Base-by-base conservation (phyloP, 2,329 filamentous ascomycete genomes). In the Ustulina deusta region DNA sequence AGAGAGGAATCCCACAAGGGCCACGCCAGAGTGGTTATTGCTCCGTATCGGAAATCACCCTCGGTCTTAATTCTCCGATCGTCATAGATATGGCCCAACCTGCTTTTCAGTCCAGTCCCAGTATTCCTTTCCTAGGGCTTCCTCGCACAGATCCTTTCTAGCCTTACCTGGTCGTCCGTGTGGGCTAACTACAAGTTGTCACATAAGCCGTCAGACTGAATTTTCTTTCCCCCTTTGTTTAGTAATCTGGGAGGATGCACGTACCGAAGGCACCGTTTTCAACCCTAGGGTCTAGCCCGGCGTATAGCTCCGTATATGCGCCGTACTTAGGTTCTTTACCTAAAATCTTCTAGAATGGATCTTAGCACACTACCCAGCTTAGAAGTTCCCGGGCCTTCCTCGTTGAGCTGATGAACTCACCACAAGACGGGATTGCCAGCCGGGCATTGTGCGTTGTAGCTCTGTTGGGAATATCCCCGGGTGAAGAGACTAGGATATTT, bases 41-140 rank as follows among this genome's bases (percentile, higher is more conserved):
- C n/a, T n/a, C n/a, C n/a, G n/a, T n/a, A n/a, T n/a, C n/a, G n/a
- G n/a, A n/a, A 46, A 6, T 7, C 6, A 6, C 2, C 32, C 13
- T n/a, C 32, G 20, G 27, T 11, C 42, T 11, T 25, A 20, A 2
- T 17, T 36, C 22, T 34, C 29, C 4, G 20, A 27, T 20, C n/a
- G 20, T 60, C 32, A 44, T 10, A 46, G 1, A 17, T 48, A 81
- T 2, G 71, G 68, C 66, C 76, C 74, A 3, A 80, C 70, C 63
- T 81, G 79, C 55, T 80, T 76, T 59, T 84, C 82, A 40, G 74
- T 77, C 82, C 82, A 85, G 3, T 81, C 79, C 81, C 81, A 84
- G 63, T 84, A 83, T 55, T 77, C 72, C 49, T 78, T 29, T 69
- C 73, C 49, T 74, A 70, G 1, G 72, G 61, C 69, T 75, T 78